These are phyloP conservation scores for Teratosphaeria viscida DNA, from an alignment of 2,329 filamentous ascomycete species.

Conservation along the genomic window DNA sequence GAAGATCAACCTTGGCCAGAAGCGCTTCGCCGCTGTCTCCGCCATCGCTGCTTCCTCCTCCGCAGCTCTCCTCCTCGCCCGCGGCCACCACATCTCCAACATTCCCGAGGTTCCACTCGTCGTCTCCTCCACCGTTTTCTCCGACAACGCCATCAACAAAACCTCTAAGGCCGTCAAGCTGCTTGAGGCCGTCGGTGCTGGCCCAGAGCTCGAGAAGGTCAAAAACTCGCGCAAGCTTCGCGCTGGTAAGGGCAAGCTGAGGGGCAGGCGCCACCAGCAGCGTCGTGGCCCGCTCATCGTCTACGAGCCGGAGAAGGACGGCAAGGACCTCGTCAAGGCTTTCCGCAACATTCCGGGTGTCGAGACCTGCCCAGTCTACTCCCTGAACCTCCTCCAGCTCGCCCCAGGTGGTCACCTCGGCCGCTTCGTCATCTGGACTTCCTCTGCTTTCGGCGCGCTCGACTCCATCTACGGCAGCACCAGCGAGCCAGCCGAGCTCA, in stretches of 20 bases:
- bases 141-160: slow-evolving; percentile 69
- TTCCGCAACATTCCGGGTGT: slow-evolving; percentile 99
- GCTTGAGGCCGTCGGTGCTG: slow-evolving; percentile 83
- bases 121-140: slow-evolving; percentile 81
- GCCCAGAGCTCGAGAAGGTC: slow-evolving; percentile 87
- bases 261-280: slow-evolving; percentile 92
- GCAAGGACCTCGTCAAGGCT: slow-evolving; percentile 83
- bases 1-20: slow-evolving; percentile 99
- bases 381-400: slow-evolving; percentile 97
- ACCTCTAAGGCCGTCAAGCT: slow-evolving; percentile 79
- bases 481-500: slow-evolving; percentile 77
- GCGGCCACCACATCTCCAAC: slow-evolving; percentile 86
- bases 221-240: slow-evolving; percentile 93
- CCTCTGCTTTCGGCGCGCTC: slow-evolving; percentile 88
- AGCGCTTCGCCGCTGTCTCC: slow-evolving; percentile 97
- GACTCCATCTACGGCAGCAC: slow-evolving; percentile 95
- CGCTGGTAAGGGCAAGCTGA: slow-evolving; percentile 97
- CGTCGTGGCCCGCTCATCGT: slow-evolving; percentile 95
- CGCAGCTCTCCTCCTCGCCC: slow-evolving; percentile 87
- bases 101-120: slow-evolving; percentile 97
- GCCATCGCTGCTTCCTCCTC: slow-evolving; percentile 94
- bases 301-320: slow-evolving; percentile 91
- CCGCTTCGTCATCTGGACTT: slow-evolving; percentile 99
- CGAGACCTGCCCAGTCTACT: slow-evolving; percentile 87
- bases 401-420: slow-evolving; percentile 97